Evolutionary conservation across 1,139 yeast genomes (phyloP).

Genomic region (Taiozyma sp.): DNA sequence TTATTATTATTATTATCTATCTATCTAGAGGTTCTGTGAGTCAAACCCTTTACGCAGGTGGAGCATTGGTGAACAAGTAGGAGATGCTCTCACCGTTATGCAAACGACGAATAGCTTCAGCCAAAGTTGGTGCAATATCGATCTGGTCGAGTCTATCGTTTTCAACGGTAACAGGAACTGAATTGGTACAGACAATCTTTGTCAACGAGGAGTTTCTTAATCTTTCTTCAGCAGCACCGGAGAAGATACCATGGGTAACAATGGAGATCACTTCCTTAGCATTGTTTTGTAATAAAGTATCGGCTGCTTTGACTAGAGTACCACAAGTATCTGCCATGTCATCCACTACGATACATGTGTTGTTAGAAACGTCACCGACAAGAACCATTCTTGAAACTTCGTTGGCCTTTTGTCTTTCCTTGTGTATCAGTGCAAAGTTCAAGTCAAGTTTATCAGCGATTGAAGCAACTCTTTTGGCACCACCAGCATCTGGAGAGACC

Average conservation of each 20-base stretch:
- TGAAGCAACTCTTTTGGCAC: conserved; percentile 79
- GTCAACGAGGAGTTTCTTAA: conserved; percentile 54
- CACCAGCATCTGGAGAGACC: conserved; percentile 84
- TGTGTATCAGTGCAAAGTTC: conserved; percentile 75
- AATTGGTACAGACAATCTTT: conserved; percentile 67
- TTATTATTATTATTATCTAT: not conserved
- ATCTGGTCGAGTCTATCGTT: conserved; percentile 58
- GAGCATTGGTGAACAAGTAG: conserved; percentile 65
- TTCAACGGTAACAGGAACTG: conserved; percentile 64
- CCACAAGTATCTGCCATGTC: conserved; percentile 90
- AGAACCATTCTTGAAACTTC: conserved; percentile 74
- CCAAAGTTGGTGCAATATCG: conserved; percentile 68
- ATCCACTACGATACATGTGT: conserved; percentile 66
- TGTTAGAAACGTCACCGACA: conserved; percentile 72
- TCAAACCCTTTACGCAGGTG: not conserved
- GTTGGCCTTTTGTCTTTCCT: conserved; percentile 75
- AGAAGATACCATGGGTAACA: conserved; percentile 76
- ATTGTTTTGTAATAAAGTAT: conserved; percentile 47
- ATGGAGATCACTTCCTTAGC: conserved; percentile 75
- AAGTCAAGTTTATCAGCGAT: conserved; percentile 72
- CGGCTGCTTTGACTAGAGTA: conserved; percentile 69
- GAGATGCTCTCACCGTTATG: conserved; percentile 84
- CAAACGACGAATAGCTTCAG: conserved; percentile 75
- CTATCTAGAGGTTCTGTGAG: not conserved
- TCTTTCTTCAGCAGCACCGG: conserved; percentile 63